A percentile compares a stretch with the other conserved stretches of the same genome.
These are phyloP conservation scores for Hyaloscypha bicolor DNA, from an alignment of 495 filamentous ascomycete genomes.

Conservation along the genomic window DNA sequence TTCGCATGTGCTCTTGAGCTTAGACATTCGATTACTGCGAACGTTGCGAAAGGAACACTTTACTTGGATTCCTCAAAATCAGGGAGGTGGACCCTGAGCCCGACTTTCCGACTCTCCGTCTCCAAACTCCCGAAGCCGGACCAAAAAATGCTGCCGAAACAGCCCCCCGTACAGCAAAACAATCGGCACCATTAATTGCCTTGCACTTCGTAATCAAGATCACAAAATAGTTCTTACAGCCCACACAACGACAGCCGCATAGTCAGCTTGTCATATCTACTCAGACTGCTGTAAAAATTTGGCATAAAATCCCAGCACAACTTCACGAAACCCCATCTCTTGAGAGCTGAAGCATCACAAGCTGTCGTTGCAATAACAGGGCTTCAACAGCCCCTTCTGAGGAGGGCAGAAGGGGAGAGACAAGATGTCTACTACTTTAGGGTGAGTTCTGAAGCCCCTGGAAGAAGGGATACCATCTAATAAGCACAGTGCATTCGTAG, in stretches of 20 bases:
- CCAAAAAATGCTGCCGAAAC: background rate
- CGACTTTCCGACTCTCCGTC: background rate
- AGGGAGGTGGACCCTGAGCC: background rate
- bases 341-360: slow-evolving; percentile 3
- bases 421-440: slow-evolving; percentile 34
- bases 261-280: slow-evolving; percentile 1
- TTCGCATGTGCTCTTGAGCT: too few relatives aligned
- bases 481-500: slow-evolving; percentile 69
- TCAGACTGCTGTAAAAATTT: background rate
- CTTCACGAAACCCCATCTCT: background rate
- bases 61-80: background rate
- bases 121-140: background rate
- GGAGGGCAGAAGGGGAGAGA: slow-evolving; percentile 23
- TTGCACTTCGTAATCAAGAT: slow-evolving; percentile 1
- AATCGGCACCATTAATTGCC: background rate
- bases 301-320: background rate
- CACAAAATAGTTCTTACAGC: background rate
- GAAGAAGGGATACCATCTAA: background rate
- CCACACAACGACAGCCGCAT: background rate
- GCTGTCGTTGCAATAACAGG: slow-evolving; percentile 25
- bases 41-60: too few relatives aligned
- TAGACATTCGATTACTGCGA: too few relatives aligned
- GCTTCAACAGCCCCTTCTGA: slow-evolving; percentile 21
- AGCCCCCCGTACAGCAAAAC: background rate
- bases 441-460: slow-evolving; percentile 20